Base-by-base conservation (phyloP, 2,329 filamentous ascomycete species). In the Stagonosporopsis cucurbitacearum region DNA sequence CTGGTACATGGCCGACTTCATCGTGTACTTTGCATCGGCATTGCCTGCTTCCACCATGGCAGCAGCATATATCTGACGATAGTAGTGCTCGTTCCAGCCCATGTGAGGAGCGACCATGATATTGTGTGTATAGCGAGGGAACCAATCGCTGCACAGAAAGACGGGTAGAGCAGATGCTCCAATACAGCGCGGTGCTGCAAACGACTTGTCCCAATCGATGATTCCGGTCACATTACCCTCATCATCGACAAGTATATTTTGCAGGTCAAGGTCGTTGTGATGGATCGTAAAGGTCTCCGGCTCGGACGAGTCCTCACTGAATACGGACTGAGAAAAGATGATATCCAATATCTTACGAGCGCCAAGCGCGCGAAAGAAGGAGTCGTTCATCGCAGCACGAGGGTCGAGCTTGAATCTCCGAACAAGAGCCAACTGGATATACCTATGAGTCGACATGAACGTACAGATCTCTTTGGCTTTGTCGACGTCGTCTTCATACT, bases 181-280 rank as follows among this genome's bases (percentile, higher is more conserved):
- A n/a, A 59, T 33, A 32, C 56, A 63, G 30, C 40, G 62, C 2
- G 62, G 64, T 3, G 55, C 64, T 3, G 55, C 30, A n/a, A 37
- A 33, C 9, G 48, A 57, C n/a, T 48, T 39, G 28, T 65, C 64
- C 62, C 64, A 66, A 44, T 66, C 62, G 11, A 71, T 53, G 12
- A 72, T 63, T 4, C 63, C 68, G 11, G 61, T 65, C 0, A 69
- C 55, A 12, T 65, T 54, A 2, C 65, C 64, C 0, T 40, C 20
- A 2, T 47, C 33, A 35, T 66, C 59, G 11, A 64, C 58, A 1
- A 69, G 43, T 28, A 71, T 65, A 41, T 71, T 71, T 13, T 69
- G 63, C 1, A 64, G 50, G 19, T 67, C 56, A n/a, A 71, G 54
- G 22, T 71, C 69, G 2, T 51, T 30, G 43, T 70, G 68, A 8